These are phyloP conservation scores for Apophysomyces variabilis DNA, from an alignment of 371 early-diverging fungal species.

Conservation along the genomic window DNA sequence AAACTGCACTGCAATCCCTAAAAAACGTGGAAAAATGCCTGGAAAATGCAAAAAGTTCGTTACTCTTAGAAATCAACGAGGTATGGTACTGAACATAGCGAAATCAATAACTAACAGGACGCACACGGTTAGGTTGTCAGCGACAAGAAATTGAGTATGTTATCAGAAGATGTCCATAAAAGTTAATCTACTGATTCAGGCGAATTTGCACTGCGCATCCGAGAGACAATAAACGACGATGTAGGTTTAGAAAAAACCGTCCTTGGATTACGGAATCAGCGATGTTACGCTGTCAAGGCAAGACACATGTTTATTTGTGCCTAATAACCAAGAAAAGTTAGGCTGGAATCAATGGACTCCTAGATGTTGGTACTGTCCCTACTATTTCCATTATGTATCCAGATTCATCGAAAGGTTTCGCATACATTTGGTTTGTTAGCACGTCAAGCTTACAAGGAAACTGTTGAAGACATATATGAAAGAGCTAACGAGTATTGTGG, in stretches of 20 bases:
- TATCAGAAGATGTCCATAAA: neutral
- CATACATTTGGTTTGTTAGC: constrained; percentile 34
- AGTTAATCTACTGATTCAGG: constrained; percentile 10
- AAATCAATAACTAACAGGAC: neutral
- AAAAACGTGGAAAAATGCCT: constrained; percentile 40
- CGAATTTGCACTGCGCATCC: constrained; percentile 46
- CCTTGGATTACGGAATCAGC: constrained; percentile 81
- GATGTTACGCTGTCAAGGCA: constrained; percentile 83
- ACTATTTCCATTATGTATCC: too few relatives aligned
- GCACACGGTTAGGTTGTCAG: constrained; percentile 29
- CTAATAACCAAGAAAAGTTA: constrained; percentile 21
- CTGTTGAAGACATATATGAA: constrained; percentile 82
- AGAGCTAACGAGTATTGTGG: constrained; percentile 64
- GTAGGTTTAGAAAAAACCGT: constrained; percentile 71
- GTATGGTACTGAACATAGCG: constrained; percentile 8
- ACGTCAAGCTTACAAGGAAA: constrained; percentile 85
- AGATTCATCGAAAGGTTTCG: too few relatives aligned
- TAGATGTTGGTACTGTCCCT: constrained; percentile 77
- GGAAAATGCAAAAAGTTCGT: constrained; percentile 28
- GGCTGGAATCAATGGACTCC: constrained; percentile 84
- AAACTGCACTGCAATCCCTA: constrained; percentile 61
- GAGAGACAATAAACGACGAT: constrained; percentile 68
- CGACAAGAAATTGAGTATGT: constrained; percentile 27
- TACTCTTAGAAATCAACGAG: constrained; percentile 48
- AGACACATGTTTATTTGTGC: neutral